These are phyloP conservation scores for Triticum aestivum DNA, from an alignment of 176 grass and related monocot genomes.

Conservation along the genomic window DNA sequence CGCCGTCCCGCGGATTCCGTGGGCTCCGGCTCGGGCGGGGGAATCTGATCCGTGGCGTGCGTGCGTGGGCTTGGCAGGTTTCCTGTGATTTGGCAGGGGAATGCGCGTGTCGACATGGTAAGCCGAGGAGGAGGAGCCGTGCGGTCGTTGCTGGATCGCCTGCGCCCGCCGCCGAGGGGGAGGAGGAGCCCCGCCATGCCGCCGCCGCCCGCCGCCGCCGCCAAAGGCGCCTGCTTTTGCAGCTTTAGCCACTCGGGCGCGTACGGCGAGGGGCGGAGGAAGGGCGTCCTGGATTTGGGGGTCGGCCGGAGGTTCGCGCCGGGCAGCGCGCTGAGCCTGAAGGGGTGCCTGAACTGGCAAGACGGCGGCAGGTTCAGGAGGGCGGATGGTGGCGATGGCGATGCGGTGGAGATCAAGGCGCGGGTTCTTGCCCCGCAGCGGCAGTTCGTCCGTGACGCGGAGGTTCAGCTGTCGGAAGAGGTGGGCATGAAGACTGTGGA, in stretches of 20 bases:
- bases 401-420: constrained; percentile 31
- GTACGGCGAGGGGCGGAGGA: constrained; percentile 29
- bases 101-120: constrained; percentile 73
- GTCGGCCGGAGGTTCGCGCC: constrained; percentile 34
- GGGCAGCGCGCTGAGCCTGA: constrained; percentile 49
- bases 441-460: constrained; percentile 39
- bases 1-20: not conserved
- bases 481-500: constrained; percentile 25
- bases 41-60: constrained; percentile 17
- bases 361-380: constrained; percentile 33
- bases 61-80: constrained; percentile 15
- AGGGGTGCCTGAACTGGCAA: constrained; percentile 42
- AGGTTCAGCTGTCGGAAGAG: constrained; percentile 48
- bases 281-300: constrained; percentile 38
- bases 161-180: constrained; percentile 23
- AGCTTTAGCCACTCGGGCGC: constrained; percentile 39
- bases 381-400: constrained; percentile 30
- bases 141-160: constrained; percentile 47
- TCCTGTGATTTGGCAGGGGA: constrained; percentile 31
- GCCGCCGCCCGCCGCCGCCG: constrained; percentile 30
- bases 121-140: constrained; percentile 41
- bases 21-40: not conserved
- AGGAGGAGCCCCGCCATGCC: constrained; percentile 32
- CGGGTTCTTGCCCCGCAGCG: constrained; percentile 44
- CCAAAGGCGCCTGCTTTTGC: constrained; percentile 37